Conservation (phyloP, 441 rosid species). For the Gossypium gossypioides region DNA sequence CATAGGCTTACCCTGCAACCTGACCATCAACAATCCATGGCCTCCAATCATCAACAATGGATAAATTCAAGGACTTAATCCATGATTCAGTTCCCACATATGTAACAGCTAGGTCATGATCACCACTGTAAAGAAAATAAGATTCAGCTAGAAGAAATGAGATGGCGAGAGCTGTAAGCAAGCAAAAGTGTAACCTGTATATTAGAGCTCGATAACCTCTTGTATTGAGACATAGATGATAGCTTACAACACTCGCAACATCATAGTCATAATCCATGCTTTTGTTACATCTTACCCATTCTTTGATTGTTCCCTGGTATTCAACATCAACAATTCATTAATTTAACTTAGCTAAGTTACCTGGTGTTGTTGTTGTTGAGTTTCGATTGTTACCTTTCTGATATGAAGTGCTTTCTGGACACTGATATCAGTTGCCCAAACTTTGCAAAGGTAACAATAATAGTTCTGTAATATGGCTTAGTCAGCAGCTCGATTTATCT, state of each 20-base stretch:
- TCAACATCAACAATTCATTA: background rate
- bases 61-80: conserved; percentile 20
- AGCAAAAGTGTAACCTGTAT: conserved; percentile 16
- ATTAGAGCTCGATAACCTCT: conserved; percentile 21
- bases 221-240: conserved; percentile 16
- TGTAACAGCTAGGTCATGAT: conserved; percentile 21
- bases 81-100: conserved; percentile 22
- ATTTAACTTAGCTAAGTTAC: background rate
- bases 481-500: background rate
- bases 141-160: background rate
- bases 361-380: background rate
- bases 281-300: conserved; percentile 22
- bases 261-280: conserved; percentile 16
- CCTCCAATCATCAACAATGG: conserved; percentile 13
- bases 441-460: conserved; percentile 10
- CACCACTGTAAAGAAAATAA: conserved; percentile 17
- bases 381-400: conserved; percentile 8
- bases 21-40: conserved; percentile 26
- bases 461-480: conserved; percentile 11
- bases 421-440: conserved; percentile 18
- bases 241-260: conserved; percentile 8
- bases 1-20: conserved; percentile 21
- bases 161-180: background rate
- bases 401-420: conserved; percentile 22
- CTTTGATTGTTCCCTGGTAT: conserved; percentile 12